Percentiles rank a stretch among this genome's conserved stretches.
These are phyloP conservation scores for Mycena leptocephala DNA, from an alignment of 768 basidiomycete genomes.

Conservation along the genomic window DNA sequence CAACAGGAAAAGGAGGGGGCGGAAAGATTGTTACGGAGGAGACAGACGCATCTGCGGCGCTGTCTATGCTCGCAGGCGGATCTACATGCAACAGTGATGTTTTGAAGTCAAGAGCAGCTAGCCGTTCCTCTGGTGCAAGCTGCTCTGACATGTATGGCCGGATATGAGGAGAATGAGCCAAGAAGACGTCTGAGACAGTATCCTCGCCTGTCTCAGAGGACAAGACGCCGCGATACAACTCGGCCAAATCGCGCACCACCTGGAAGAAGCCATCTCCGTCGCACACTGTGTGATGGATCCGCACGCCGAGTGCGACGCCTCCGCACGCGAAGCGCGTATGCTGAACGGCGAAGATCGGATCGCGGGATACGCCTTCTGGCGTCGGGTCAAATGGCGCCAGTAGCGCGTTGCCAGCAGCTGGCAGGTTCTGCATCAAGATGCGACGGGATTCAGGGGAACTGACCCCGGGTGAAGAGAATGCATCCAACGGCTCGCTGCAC, in stretches of 20 bases:
- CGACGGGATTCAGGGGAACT: background rate
- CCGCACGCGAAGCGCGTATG: constrained; percentile 41
- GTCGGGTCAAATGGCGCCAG: constrained; percentile 33
- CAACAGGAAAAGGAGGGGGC: constrained; percentile 4
- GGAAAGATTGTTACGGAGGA: background rate
- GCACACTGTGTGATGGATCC: constrained; percentile 27
- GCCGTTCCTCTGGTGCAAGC: constrained; percentile 19
- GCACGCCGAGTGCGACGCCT: constrained; percentile 35
- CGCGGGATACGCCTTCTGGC: constrained; percentile 8
- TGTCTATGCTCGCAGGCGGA: background rate
- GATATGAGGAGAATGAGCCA: constrained; percentile 31
- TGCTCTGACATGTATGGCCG: constrained; percentile 32
- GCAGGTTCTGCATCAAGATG: constrained; percentile 27
- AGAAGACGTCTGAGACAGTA: background rate
- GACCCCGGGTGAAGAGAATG: constrained; percentile 20
- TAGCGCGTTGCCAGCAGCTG: constrained; percentile 34
- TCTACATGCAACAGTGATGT: constrained; percentile 8
- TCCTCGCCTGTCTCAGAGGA: background rate
- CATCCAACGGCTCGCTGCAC: constrained; percentile 33
- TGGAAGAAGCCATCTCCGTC: constrained; percentile 39
- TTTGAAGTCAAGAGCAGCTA: constrained; percentile 24
- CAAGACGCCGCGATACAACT: constrained; percentile 34
- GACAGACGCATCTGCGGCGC: background rate
- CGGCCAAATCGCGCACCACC: constrained; percentile 33
- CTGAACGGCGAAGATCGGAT: constrained; percentile 34